Conservation (phyloP, 2,329 filamentous ascomycete species). For the Penicillium sp. region DNA sequence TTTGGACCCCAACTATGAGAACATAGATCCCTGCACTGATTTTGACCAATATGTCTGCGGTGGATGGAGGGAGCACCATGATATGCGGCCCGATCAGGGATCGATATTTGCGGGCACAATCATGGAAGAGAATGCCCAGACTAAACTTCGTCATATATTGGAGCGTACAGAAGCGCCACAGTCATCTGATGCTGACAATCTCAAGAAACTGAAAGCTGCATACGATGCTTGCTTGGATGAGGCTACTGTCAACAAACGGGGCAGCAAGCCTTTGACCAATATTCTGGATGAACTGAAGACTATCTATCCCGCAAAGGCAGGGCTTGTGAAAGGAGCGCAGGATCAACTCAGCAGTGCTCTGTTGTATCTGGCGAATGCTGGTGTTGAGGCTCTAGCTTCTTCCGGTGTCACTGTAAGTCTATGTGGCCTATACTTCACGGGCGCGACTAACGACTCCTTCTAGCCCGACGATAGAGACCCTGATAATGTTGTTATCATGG, state of each 20-base stretch:
- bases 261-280: constrained; percentile 56
- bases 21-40: constrained; percentile 66
- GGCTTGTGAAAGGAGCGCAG: constrained; percentile 21
- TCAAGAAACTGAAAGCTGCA: constrained; percentile 62
- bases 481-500: constrained; percentile 53
- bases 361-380: constrained; percentile 39
- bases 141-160: constrained; percentile 61
- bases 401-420: constrained; percentile 35
- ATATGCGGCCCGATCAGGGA: constrained; percentile 64
- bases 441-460: background rate
- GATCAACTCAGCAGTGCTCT: constrained; percentile 38
- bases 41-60: constrained; percentile 69
- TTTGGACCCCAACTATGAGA: constrained; percentile 60
- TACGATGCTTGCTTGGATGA: constrained; percentile 69
- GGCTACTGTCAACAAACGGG: constrained; percentile 55
- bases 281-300: constrained; percentile 56
- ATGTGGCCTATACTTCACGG: background rate
- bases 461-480: constrained; percentile 56
- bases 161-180: constrained; percentile 51
- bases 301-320: constrained; percentile 44
- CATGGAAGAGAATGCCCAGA: constrained; percentile 62
- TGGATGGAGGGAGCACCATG: constrained; percentile 64
- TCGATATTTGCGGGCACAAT: constrained; percentile 60
- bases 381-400: constrained; percentile 37
- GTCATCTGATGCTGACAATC: constrained; percentile 51